phyloP scores from a whole-genome alignment of 164 flowering plant species.

The Magnolia changhungtana region DNA sequence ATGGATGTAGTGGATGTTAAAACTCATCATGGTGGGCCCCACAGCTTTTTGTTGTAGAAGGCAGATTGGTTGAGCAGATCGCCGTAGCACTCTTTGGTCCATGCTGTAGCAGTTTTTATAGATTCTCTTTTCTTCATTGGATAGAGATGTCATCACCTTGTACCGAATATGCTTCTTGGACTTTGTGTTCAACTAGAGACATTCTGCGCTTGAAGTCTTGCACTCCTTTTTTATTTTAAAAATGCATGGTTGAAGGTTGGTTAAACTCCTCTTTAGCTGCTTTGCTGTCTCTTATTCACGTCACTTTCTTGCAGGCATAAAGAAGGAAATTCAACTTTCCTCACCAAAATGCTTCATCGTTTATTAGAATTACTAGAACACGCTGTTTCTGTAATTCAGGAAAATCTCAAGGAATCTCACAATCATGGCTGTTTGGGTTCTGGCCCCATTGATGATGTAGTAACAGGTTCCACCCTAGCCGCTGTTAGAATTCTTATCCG shows the following conservation, averaged over 20 bases:
- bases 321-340: constrained; percentile 42
- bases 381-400: constrained; percentile 43
- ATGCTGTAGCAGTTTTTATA: neutral
- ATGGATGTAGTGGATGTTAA: no score
- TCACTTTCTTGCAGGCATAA: constrained; percentile 38
- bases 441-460: constrained; percentile 26
- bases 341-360: constrained; percentile 35
- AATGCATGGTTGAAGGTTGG: neutral
- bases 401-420: constrained; percentile 29
- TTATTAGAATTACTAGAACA: constrained; percentile 44
- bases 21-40: no score
- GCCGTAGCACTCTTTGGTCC: no score
- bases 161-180: neutral
- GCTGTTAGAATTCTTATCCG: constrained; percentile 48
- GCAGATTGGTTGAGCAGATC: no score
- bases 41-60: no score
- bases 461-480: constrained; percentile 24
- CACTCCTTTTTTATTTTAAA: neutral
- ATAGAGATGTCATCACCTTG: no score
- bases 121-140: neutral
- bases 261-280: neutral
- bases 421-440: constrained; percentile 33
- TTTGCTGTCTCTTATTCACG: neutral
- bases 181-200: neutral
- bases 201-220: neutral